Percentiles rank a stretch among this genome's conserved stretches.
phyloP scores from a whole-genome alignment of 805 yeast species.

The Candida berthetii region DNA sequence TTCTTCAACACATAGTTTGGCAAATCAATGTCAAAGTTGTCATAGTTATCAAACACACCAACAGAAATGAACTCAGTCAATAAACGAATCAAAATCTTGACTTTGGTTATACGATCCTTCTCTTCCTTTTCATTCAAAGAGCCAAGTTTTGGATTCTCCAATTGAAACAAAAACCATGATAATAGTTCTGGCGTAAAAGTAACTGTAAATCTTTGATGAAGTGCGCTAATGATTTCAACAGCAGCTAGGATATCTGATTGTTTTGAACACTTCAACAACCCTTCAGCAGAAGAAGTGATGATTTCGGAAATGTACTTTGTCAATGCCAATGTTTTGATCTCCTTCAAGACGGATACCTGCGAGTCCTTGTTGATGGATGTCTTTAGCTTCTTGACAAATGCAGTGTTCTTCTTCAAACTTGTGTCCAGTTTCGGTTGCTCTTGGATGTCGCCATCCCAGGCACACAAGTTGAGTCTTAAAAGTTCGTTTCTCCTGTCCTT shows the following conservation, averaged over 20 bases:
- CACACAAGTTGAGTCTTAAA: conserved; percentile 7
- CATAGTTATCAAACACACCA: conserved; percentile 43
- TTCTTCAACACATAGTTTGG: conserved; percentile 38
- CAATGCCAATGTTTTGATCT: conserved; percentile 54
- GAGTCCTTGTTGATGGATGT: conserved; percentile 50
- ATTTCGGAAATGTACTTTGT: conserved; percentile 75
- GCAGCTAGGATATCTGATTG: conserved; percentile 56
- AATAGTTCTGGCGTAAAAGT: conserved; percentile 46
- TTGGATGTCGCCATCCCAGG: conserved; percentile 14
- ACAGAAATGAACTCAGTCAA: conserved; percentile 51
- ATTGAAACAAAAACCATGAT: conserved; percentile 33
- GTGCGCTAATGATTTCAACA: conserved; percentile 58
- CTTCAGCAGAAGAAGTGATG: conserved; percentile 55
- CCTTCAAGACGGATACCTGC: conserved; percentile 43
- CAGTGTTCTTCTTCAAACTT: conserved; percentile 75
- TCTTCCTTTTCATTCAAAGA: conserved; percentile 36
- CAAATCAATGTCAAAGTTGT: conserved; percentile 33
- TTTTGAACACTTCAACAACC: conserved; percentile 44
- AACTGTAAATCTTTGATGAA: conserved; percentile 68
- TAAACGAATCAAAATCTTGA: conserved; percentile 42
- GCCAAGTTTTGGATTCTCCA: conserved; percentile 25
- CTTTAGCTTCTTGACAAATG: conserved; percentile 67
- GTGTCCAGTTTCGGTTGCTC: conserved; percentile 44
- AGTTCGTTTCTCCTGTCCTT: conserved; percentile 6
- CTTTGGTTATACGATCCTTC: conserved; percentile 29